Base-by-base conservation (phyloP, 768 basidiomycete genomes). In the Mrakia blollopis region DNA sequence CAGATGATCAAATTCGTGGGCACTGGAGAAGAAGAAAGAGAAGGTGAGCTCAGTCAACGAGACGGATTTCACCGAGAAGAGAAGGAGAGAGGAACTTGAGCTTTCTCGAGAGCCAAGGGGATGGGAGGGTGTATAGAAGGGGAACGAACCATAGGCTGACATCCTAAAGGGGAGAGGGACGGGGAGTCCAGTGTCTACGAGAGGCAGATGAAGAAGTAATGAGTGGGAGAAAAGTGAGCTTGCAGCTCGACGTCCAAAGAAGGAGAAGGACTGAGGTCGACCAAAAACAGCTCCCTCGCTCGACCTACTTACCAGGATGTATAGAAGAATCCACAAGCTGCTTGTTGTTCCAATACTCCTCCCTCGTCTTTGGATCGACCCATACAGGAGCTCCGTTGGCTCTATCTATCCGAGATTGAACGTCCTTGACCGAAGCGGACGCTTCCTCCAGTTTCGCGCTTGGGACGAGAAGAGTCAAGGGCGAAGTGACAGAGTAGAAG, bases 151-250 rank as follows among this genome's bases (percentile, higher is more conserved):
- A 47, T 72, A 73, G 28, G 69, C 69, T 0, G 82, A 83, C 80
- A 86, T 82, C 25, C 85, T 79, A 80, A 86, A 86, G 0, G 84
- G 84, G 0, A 86, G 81, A 1, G 83, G 83, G 0, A 86, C 84
- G 21, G 84, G 82, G 75, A 84, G 82, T 39, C 82, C 81, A 5
- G 85, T 85, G 79, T 85, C 85, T 70, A n/a, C n/a, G n/a, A n/a
- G n/a, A n/a, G n/a, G n/a, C n/a, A n/a, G n/a, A n/a, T n/a, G n/a
- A n/a, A n/a, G n/a, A n/a, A n/a, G n/a, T n/a, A n/a, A n/a, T n/a
- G n/a, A n/a, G n/a, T n/a, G 82, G 81, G 57, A 82, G 82, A 3
- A 82, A 11, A 16, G 35, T 32, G 60, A 21, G 70, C 67, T 69
- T 16, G 13, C 16, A 32, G 47, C 37, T 25, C 60, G 61, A 41